phyloP scores from a whole-genome alignment of 306 rosid genomes.

The Canavalia gladiata region DNA sequence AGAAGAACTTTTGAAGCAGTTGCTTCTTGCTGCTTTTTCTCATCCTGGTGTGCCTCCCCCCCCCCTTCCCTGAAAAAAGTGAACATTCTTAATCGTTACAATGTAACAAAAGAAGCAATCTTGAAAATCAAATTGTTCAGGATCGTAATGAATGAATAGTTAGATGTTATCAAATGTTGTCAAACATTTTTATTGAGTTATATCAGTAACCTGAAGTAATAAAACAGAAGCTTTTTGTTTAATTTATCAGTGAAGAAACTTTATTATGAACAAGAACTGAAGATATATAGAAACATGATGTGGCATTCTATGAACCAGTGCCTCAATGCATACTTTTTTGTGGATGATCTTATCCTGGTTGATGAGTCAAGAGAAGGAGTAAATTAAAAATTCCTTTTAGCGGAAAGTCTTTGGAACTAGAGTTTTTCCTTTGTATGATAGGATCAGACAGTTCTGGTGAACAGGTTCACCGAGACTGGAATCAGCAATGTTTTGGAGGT shows the following conservation, averaged over 20 bases:
- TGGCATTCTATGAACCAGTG: not conserved
- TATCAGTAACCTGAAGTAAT: not conserved
- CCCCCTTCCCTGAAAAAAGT: too few relatives aligned
- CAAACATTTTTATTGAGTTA: not conserved
- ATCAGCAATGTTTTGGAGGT: not conserved
- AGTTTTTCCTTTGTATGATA: not conserved
- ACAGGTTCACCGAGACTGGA: not conserved
- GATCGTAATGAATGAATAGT: not conserved
- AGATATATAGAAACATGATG: not conserved
- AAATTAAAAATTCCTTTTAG: not conserved
- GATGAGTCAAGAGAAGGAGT: not conserved
- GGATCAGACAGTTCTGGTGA: not conserved
- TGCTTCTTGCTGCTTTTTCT: not conserved
- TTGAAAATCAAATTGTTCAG: not conserved
- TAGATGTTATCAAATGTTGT: not conserved
- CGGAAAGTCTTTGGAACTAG: not conserved
- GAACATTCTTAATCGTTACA: too few relatives aligned
- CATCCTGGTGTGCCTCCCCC: not conserved
- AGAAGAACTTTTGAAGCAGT: slow-evolving; percentile 29
- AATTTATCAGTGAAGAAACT: not conserved
- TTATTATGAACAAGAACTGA: not conserved
- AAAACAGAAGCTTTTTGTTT: not conserved
- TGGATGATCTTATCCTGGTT: slow-evolving; percentile 12
- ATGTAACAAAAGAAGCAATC: not conserved
- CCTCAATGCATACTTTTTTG: not conserved